phyloP scores from a whole-genome alignment of 2,329 filamentous ascomycete species.

The Mariannaea elegans region DNA sequence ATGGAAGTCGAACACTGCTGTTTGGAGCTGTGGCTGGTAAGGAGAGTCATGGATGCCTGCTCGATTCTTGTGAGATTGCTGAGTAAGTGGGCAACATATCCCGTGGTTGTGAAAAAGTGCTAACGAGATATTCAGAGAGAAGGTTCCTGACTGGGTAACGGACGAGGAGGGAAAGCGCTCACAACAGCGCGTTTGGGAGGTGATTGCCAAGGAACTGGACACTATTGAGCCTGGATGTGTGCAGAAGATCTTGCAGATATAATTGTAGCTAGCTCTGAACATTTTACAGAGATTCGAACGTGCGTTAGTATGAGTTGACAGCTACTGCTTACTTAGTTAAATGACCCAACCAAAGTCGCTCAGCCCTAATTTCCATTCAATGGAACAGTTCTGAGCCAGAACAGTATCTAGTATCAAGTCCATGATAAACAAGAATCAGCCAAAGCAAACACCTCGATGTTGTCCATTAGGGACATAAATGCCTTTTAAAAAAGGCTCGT shows the following conservation, averaged over 20 bases:
- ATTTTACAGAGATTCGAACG: not conserved
- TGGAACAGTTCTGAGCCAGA: too few relatives aligned
- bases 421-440: too few relatives aligned
- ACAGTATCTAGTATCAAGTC: too few relatives aligned
- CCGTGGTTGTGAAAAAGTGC: not conserved
- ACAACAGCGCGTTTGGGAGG: slow-evolving; percentile 42
- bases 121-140: slow-evolving; percentile 13
- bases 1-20: slow-evolving; percentile 41
- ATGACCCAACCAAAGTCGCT: too few relatives aligned
- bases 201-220: slow-evolving; percentile 41
- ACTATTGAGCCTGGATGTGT: slow-evolving; percentile 40
- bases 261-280: not conserved
- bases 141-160: slow-evolving; percentile 36
- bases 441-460: too few relatives aligned
- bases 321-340: not conserved
- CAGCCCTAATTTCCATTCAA: too few relatives aligned
- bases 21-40: slow-evolving; percentile 33
- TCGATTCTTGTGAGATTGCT: slow-evolving; percentile 37
- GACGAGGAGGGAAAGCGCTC: slow-evolving; percentile 25
- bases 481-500: slow-evolving; percentile 26
- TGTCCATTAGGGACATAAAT: slow-evolving; percentile 8
- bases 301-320: not conserved
- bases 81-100: slow-evolving; percentile 35
- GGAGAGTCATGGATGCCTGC: slow-evolving; percentile 40
- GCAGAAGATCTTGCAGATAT: slow-evolving; percentile 11